Conservation (phyloP, 2,329 filamentous ascomycete genomes). For the Xenoacremonium recifei region DNA sequence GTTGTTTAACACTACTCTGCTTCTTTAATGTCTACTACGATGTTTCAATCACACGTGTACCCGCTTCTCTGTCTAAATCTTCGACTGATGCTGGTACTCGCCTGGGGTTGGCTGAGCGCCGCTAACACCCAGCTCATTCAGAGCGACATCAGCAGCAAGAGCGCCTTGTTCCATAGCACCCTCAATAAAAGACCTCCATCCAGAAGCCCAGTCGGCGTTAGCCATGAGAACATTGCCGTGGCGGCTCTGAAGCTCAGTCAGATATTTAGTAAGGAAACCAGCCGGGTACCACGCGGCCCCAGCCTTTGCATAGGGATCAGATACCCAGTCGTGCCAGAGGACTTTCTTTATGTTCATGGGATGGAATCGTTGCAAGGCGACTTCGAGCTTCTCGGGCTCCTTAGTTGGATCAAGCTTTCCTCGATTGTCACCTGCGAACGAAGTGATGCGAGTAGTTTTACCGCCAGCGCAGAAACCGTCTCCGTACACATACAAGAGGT, state of each 20-base stretch:
- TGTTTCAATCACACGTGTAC: too few relatives aligned
- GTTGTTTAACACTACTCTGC: too few relatives aligned
- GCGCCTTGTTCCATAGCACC: constrained; percentile 23
- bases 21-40: too few relatives aligned
- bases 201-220: constrained; percentile 25
- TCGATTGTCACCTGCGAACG: constrained; percentile 12
- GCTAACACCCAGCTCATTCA: neutral
- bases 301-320: constrained; percentile 22
- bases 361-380: constrained; percentile 10
- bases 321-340: constrained; percentile 24
- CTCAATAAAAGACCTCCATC: constrained; percentile 28
- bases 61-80: too few relatives aligned
- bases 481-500: constrained; percentile 11
- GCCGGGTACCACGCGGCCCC: constrained; percentile 17
- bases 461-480: constrained; percentile 10
- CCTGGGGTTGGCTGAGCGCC: too few relatives aligned
- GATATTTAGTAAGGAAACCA: constrained; percentile 24
- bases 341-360: constrained; percentile 15
- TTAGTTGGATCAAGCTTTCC: constrained; percentile 7
- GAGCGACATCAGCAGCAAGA: neutral
- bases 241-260: constrained; percentile 21
- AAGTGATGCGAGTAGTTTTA: constrained; percentile 6
- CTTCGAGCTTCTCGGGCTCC: constrained; percentile 8
- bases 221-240: constrained; percentile 27
- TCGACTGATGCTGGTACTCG: too few relatives aligned